Conservation (phyloP, 2,329 filamentous ascomycete genomes). For the Trichophyton schoenleinii region DNA sequence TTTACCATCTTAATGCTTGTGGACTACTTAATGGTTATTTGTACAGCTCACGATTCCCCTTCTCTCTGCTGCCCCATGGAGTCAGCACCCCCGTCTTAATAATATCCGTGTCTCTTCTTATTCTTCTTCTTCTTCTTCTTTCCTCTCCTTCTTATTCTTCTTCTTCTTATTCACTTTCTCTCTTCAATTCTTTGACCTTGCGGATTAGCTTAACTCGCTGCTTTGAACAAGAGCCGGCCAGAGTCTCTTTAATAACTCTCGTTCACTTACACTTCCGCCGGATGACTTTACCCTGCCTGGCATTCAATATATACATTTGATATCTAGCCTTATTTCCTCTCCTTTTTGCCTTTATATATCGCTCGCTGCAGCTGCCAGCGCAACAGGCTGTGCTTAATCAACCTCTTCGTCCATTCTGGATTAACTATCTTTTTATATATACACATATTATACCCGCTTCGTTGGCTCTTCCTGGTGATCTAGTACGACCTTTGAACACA, state of each 20-base stretch:
- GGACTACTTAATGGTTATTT: constrained; percentile 4
- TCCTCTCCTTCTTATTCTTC: background rate
- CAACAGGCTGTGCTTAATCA: background rate
- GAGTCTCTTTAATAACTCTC: background rate
- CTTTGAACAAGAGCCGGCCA: background rate
- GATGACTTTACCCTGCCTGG: background rate
- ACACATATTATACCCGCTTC: background rate
- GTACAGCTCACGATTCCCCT: background rate
- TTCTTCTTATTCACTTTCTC: background rate
- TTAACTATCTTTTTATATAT: background rate
- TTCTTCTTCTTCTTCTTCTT: background rate
- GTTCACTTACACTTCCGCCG: background rate
- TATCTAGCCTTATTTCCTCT: background rate
- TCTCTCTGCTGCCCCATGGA: background rate
- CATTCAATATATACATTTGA: background rate
- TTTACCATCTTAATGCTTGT: background rate
- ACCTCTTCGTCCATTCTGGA: background rate
- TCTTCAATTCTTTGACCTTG: background rate
- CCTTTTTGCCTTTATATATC: background rate
- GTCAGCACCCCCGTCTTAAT: background rate
- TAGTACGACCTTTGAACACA: background rate
- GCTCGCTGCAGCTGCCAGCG: background rate
- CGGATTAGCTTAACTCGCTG: background rate
- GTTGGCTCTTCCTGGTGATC: background rate
- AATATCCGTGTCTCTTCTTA: background rate